Percentiles rank a stretch among this genome's conserved stretches.
These are phyloP conservation scores for Leccinum angustisporum DNA, from an alignment of 1,284 basidiomycete species.

Conservation along the genomic window DNA sequence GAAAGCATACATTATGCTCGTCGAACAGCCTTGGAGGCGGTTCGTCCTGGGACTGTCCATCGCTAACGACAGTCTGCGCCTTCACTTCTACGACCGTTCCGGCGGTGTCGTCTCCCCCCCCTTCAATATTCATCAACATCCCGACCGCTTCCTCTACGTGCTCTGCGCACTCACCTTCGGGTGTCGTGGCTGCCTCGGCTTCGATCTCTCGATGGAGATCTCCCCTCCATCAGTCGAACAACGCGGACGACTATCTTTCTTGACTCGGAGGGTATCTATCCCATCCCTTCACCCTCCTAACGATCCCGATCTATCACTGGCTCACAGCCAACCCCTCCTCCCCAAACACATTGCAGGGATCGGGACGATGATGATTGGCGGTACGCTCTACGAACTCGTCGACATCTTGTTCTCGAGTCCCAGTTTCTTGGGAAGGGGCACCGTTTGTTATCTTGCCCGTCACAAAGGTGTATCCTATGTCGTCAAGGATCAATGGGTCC, in stretches of 20 bases:
- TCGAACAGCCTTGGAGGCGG: slow-evolving; percentile 2
- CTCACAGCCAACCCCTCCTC: not conserved
- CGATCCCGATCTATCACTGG: not conserved
- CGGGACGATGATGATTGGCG: not conserved
- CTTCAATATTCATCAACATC: not conserved
- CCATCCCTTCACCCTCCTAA: not conserved
- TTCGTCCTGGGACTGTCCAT: not conserved
- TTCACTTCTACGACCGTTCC: slow-evolving; percentile 4
- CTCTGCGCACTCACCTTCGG: not conserved
- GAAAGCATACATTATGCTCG: not conserved
- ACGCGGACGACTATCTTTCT: not conserved
- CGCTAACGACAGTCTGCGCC: not conserved
- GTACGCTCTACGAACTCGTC: not conserved
- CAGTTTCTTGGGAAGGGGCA: slow-evolving; percentile 2
- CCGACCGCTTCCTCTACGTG: not conserved
- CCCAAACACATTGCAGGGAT: not conserved
- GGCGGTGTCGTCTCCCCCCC: not conserved
- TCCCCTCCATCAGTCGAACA: not conserved
- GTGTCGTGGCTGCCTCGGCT: not conserved
- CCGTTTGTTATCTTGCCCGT: not conserved
- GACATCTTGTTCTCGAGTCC: slow-evolving; percentile 1
- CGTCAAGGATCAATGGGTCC: slow-evolving; percentile 3
- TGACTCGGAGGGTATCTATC: not conserved
- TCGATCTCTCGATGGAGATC: not conserved
- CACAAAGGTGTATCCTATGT: not conserved